Evolutionary conservation across 139 green algal genomes (phyloP), one percentile per base, ranked within the genome.

Genomic region (Ettlia oleoabundans): DNA sequence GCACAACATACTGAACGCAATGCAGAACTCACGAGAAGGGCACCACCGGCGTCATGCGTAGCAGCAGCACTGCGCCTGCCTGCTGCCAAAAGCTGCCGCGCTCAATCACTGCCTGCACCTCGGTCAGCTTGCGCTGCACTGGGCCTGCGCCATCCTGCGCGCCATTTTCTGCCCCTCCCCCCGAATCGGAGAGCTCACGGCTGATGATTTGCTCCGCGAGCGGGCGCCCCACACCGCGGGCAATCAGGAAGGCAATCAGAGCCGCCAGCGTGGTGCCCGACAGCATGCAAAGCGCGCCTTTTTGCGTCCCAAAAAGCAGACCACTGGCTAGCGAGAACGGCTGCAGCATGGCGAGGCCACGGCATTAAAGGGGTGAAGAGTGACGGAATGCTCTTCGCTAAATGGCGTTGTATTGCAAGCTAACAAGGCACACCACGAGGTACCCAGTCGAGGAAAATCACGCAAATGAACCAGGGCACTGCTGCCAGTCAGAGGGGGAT

Each of bases 31-130:
- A 91, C 88, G 86, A 92, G 87, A 92, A 95, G 1, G 92, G 92
- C 33, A 96, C 89, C 8, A 98, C 89, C 15, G 94, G 94, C 13
- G 93, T 97, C 2, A 97, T 80, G 7, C 94, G 83, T 79, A 98
- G 88, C 61, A 95, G 80, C 58, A 90, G 80, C 18, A 98, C 86
- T 4, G 93, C 91, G 10, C 84, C 88, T 22, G 91, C 82, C 89
- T 98, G 94, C 87, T 94, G 83, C 78, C 70, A 82, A 52, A 94
- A 91, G 47, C 82, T 87, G 58, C 94, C 94, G 18, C 78, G 74
- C 82, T 95, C 90, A 37, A 97, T 94, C 22, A 85, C 84, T 22
- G 66, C 78, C 37, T 82, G 55, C 28, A 90, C 76, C 78, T 93
- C 76, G 3, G 88, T 89, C 35, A 96, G 81, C 64, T 62, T 58